These are phyloP conservation scores for Zygotorulaspora chibaensis DNA, from an alignment of 805 yeast species.

Conservation along the genomic window DNA sequence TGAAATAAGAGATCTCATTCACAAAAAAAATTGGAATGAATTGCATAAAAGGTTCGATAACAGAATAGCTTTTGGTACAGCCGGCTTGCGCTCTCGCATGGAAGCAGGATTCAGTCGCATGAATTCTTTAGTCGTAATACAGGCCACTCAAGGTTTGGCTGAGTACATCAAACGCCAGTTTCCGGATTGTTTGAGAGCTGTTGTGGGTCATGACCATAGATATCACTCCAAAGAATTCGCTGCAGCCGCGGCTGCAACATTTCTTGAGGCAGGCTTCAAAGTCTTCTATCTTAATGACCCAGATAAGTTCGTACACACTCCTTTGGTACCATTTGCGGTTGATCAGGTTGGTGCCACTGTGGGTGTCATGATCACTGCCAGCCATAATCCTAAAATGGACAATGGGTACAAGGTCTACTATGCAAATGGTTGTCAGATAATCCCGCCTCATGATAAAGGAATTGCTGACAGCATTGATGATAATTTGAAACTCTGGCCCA, in stretches of 20 bases:
- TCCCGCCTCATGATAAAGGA: conserved; percentile 79
- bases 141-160: conserved; percentile 83
- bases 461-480: conserved; percentile 62
- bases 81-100: conserved; percentile 85
- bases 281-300: conserved; percentile 53
- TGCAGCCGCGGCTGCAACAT: conserved; percentile 68
- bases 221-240: conserved; percentile 78
- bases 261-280: conserved; percentile 59
- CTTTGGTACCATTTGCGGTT: conserved; percentile 86
- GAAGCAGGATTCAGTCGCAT: conserved; percentile 85
- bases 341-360: conserved; percentile 58
- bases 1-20: conserved; percentile 49
- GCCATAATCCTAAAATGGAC: conserved; percentile 80
- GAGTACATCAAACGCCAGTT: conserved; percentile 39
- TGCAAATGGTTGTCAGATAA: conserved; percentile 90
- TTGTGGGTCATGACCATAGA: conserved; percentile 90
- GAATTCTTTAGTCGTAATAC: conserved; percentile 85
- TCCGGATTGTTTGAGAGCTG: conserved; percentile 38
- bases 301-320: conserved; percentile 62
- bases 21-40: conserved; percentile 37
- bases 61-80: conserved; percentile 87
- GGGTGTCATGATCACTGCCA: conserved; percentile 92
- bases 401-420: conserved; percentile 95
- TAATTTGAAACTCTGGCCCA: conserved; percentile 57
- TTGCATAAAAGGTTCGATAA: conserved; percentile 48